phyloP scores from a whole-genome alignment of 441 rosid genomes.

The Adansonia rubrostipa region DNA sequence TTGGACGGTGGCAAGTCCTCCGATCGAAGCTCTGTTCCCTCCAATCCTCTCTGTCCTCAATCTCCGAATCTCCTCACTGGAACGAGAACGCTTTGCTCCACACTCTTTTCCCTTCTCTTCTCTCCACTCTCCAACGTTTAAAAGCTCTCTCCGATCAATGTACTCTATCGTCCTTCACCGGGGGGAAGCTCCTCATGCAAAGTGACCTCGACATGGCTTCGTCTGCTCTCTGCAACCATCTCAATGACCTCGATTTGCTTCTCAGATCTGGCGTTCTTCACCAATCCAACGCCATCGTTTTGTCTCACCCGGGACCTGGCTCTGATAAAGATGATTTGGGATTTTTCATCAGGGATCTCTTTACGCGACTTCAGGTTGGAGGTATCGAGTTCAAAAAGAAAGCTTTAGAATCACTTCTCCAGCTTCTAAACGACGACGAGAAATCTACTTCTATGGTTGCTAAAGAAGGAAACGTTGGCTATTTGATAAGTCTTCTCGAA shows the following conservation, averaged over 20 bases:
- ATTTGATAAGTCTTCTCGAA: conserved; percentile 64
- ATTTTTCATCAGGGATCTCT: conserved; percentile 68
- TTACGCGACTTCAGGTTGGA: conserved; percentile 77
- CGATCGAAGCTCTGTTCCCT: conserved; percentile 65
- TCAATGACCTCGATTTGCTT: conserved; percentile 67
- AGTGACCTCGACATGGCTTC: conserved; percentile 36
- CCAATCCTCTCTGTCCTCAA: conserved; percentile 51
- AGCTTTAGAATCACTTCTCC: conserved; percentile 71
- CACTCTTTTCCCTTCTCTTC: conserved; percentile 66
- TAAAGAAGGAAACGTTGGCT: conserved; percentile 68
- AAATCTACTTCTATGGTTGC: conserved; percentile 59
- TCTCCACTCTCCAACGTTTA: conserved; percentile 77
- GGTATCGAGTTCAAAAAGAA: conserved; percentile 74
- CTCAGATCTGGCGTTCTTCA: conserved; percentile 77
- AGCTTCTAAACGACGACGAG: conserved; percentile 55
- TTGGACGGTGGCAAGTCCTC: conserved; percentile 81
- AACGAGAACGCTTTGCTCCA: conserved; percentile 71
- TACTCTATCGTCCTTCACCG: not conserved
- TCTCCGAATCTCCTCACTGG: conserved; percentile 76
- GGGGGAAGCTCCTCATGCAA: conserved; percentile 5
- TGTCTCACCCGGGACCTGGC: conserved; percentile 43
- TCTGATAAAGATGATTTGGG: conserved; percentile 59
- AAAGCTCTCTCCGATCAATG: conserved; percentile 66
- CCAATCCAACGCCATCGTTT: conserved; percentile 66
- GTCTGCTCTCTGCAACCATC: conserved; percentile 58